Evolutionary conservation across 805 yeast genomes (phyloP).

Genomic region (Kazachstania taianensis): DNA sequence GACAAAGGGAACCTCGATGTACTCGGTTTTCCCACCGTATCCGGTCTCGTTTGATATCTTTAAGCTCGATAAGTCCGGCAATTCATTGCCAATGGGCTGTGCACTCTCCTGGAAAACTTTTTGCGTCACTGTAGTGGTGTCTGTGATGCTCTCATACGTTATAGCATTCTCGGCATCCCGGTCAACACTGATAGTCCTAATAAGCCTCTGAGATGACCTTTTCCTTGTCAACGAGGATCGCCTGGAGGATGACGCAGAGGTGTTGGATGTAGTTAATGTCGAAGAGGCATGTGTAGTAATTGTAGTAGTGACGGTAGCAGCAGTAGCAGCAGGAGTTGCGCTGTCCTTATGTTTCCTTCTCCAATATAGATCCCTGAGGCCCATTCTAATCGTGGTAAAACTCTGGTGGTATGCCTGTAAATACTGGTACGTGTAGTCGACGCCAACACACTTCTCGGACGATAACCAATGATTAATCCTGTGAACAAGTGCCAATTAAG

Average conservation of each 20-base stretch:
- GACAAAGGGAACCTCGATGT: conserved; percentile 37
- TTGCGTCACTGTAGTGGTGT: conserved; percentile 1
- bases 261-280: too few species aligned
- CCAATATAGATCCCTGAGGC: too few species aligned
- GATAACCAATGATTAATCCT: too few species aligned
- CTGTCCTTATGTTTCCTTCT: too few species aligned
- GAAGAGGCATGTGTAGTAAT: too few species aligned
- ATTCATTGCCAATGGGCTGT: conserved; percentile 21
- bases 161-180: neutral
- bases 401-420: too few species aligned
- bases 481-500: too few species aligned
- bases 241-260: conserved; percentile 10
- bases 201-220: conserved; percentile 22
- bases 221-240: conserved; percentile 20
- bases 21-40: conserved; percentile 8
- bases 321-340: too few species aligned
- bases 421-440: too few species aligned
- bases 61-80: conserved; percentile 7
- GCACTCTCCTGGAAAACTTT: conserved; percentile 22
- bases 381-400: too few species aligned
- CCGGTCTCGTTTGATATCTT: conserved; percentile 6
- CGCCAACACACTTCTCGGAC: too few species aligned
- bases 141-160: neutral
- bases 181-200: conserved; percentile 20
- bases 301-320: too few species aligned